Conservation (phyloP, 352 stramenopile genomes). For the Nothophytophthora sp. region DNA sequence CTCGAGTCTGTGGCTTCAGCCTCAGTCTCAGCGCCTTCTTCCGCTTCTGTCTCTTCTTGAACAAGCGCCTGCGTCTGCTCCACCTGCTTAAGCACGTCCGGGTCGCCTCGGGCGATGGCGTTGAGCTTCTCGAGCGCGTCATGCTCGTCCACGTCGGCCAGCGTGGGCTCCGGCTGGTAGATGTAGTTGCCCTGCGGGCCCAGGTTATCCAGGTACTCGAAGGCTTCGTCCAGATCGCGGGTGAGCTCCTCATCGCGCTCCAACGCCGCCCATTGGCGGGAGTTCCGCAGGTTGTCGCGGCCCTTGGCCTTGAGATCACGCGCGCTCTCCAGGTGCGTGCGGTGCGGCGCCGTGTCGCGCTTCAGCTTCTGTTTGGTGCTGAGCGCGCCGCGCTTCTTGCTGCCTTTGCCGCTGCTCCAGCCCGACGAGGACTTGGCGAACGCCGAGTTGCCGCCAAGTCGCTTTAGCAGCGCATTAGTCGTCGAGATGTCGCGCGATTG, state of each 20-base stretch:
- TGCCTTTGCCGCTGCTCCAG: slow-evolving; percentile 48
- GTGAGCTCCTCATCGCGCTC: slow-evolving; percentile 64
- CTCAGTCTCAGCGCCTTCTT: slow-evolving; percentile 14
- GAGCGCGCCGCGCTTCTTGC: slow-evolving; percentile 32
- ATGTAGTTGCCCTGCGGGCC: slow-evolving; percentile 66
- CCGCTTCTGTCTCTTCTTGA: slow-evolving; percentile 9
- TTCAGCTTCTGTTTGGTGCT: slow-evolving; percentile 76
- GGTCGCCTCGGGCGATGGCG: slow-evolving; percentile 47
- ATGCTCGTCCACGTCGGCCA: slow-evolving; percentile 60
- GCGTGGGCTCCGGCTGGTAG: slow-evolving; percentile 62
- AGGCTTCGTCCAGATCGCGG: slow-evolving; percentile 64
- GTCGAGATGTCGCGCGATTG: slow-evolving; percentile 36
- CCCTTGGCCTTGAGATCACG: slow-evolving; percentile 43
- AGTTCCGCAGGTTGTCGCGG: slow-evolving; percentile 45
- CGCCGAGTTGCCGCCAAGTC: slow-evolving; percentile 66
- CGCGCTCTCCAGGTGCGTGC: slow-evolving; percentile 52
- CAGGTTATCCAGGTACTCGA: slow-evolving; percentile 71
- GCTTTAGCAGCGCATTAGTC: slow-evolving; percentile 52
- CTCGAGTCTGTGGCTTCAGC: no score
- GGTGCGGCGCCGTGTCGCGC: slow-evolving; percentile 51
- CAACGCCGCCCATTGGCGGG: slow-evolving; percentile 49
- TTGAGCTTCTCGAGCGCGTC: slow-evolving; percentile 76
- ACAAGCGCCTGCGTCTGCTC: slow-evolving; percentile 21
- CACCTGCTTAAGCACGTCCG: slow-evolving; percentile 44
- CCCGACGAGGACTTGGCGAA: slow-evolving; percentile 61